Evolutionary conservation across 257 asterid species (phyloP), one percentile per base, ranked within the genome.

Genomic region (Scutellaria galericulata): DNA sequence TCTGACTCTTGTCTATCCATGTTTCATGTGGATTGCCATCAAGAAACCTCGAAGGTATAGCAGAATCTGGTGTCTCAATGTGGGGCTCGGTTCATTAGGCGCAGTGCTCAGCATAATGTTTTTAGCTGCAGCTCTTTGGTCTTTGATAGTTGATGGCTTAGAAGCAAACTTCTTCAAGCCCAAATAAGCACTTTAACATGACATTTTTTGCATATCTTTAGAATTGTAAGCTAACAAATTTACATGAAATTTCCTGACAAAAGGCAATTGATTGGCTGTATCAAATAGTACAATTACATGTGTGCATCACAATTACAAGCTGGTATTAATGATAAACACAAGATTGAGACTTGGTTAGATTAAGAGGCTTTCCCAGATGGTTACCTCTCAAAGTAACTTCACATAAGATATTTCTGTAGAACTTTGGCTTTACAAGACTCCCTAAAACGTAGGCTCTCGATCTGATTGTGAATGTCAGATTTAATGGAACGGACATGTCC

Each of bases 381-480:
- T 70, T 86, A 50, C 88, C 86, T 77, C 84, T 84, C 45, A 92
- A 63, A 64, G 82, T 80, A 9, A 92, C 80, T 71, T 76, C 73
- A 78, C 98, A 92, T 12, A 42, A 40, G 41, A 87, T 35, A 40
- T 40, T 80, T 37, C 54, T 68, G 64, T 84, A 83, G 70, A 92
- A 90, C 75, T 83, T 88, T 7, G 96, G 77, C 69, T 85, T 92
- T 45, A 90, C 98, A 74, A 92, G 88, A 74, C 78, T 84, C 41
- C 98, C 98, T 70, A 92, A 60, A 64, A 92, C 83, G 75, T 88
- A 84, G 3, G 96, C 98, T 81, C 88, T 85, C 35, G 98, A 93
- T 53, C 92, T 80, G 79, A 93, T 64, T 7, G 79, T 73, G 37
- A 91, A 84, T 2, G 96, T 91, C 61, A 93, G 85, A 64, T 89